Conservation (phyloP, 176 grass and related monocot genomes). For the Tillandsia fasciculata region DNA sequence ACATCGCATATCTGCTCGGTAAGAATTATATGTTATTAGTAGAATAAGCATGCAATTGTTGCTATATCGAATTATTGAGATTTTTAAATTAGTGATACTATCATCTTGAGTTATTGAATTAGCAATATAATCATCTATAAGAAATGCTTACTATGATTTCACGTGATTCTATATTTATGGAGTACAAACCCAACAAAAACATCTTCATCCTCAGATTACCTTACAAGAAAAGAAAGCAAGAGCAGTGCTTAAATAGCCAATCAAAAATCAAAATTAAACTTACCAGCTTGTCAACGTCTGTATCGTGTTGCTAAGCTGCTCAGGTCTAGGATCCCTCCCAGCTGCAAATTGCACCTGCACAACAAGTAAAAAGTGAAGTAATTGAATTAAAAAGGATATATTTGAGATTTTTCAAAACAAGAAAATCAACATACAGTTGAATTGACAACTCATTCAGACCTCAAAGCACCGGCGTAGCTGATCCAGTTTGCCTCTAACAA, state of each 20-base stretch:
- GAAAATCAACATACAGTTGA: slow-evolving; percentile 8
- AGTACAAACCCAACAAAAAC: too few relatives aligned
- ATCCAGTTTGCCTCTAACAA: slow-evolving; percentile 96
- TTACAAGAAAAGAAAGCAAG: background rate
- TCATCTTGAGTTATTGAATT: too few relatives aligned
- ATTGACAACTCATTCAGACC: slow-evolving; percentile 27
- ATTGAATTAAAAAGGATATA: background rate
- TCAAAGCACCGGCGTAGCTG: slow-evolving; percentile 92
- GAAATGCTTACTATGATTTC: too few relatives aligned
- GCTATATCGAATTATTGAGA: too few relatives aligned
- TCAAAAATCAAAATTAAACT: slow-evolving; percentile 25
- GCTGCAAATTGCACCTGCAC: slow-evolving; percentile 89
- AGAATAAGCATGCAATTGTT: too few relatives aligned
- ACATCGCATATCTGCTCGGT: too few relatives aligned
- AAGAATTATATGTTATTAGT: too few relatives aligned
- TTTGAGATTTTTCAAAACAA: background rate
- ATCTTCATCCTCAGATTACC: background rate
- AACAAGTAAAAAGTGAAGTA: slow-evolving; percentile 19
- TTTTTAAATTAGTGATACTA: too few relatives aligned
- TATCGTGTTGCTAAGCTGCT: slow-evolving; percentile 86
- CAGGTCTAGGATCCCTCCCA: slow-evolving; percentile 91
- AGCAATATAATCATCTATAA: too few relatives aligned
- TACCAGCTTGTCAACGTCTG: slow-evolving; percentile 76
- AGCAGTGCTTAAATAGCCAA: background rate
- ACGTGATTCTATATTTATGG: too few relatives aligned